phyloP scores from a whole-genome alignment of 345 rosid species.

The Melaleuca alternifolia region DNA sequence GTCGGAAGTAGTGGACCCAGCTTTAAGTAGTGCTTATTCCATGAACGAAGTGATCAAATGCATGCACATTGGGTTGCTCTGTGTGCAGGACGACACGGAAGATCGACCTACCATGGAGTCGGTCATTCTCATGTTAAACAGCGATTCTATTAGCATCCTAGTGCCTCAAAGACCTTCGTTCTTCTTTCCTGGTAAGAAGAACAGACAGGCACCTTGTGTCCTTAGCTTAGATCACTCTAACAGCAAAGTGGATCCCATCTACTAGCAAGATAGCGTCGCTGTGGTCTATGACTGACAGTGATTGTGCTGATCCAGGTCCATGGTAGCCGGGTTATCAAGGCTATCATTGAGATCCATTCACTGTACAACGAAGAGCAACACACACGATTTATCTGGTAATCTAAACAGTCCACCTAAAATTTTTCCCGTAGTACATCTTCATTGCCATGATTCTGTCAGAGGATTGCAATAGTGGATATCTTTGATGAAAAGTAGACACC shows the following conservation, averaged over 20 bases:
- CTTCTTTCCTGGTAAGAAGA: slow-evolving; percentile 18
- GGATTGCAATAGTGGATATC: slow-evolving; percentile 19
- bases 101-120: slow-evolving; percentile 15
- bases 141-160: slow-evolving; percentile 2
- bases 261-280: not conserved
- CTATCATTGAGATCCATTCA: not conserved
- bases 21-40: not conserved
- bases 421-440: not conserved
- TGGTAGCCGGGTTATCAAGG: not conserved
- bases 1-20: slow-evolving; percentile 4
- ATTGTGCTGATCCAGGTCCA: not conserved
- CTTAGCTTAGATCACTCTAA: not conserved
- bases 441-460: not conserved
- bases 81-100: slow-evolving; percentile 14
- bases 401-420: too few species aligned
- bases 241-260: not conserved
- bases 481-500: slow-evolving; percentile 42
- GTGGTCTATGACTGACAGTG: not conserved
- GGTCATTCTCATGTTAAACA: slow-evolving; percentile 4
- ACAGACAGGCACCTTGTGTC: not conserved
- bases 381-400: too few species aligned
- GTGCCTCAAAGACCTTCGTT: slow-evolving; percentile 12
- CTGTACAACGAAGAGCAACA: too few species aligned
- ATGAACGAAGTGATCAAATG: slow-evolving; percentile 9
- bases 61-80: slow-evolving; percentile 16